Conservation (phyloP, 106 monocot species). For the Dactylorhiza incarnata region DNA sequence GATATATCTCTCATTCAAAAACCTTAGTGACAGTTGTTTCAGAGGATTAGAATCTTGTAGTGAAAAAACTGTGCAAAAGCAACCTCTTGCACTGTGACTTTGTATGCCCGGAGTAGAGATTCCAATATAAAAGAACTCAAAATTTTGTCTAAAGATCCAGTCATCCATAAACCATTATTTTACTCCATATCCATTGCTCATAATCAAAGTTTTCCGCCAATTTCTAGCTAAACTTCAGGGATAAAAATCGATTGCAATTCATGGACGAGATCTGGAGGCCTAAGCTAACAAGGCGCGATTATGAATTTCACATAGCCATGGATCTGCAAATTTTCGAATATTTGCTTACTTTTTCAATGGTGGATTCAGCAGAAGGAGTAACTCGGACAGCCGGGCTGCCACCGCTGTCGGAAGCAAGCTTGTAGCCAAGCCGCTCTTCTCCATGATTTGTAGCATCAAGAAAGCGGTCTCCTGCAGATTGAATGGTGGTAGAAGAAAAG, state of each 20-base stretch:
- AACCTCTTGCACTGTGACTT: too few species aligned
- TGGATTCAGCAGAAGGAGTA: conserved; percentile 16
- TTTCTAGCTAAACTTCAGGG: not conserved
- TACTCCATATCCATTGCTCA: not conserved
- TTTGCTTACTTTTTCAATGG: conserved; percentile 22
- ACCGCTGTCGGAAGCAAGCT: conserved; percentile 1
- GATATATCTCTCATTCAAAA: too few species aligned
- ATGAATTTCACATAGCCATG: not conserved
- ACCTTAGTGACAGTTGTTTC: too few species aligned
- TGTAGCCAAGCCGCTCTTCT: not conserved
- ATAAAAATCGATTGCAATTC: not conserved
- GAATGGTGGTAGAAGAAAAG: not conserved
- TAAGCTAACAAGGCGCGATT: not conserved
- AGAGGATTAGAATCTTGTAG: too few species aligned
- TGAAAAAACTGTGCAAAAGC: too few species aligned
- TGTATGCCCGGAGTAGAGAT: too few species aligned
- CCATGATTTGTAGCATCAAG: not conserved
- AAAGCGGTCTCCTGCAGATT: not conserved
- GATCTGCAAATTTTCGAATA: not conserved
- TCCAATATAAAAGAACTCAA: too few species aligned
- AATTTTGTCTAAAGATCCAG: not conserved
- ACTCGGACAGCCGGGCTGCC: not conserved
- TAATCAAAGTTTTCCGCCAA: not conserved
- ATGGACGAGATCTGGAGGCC: not conserved
- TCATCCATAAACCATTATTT: not conserved